phyloP scores from a whole-genome alignment of 164 flowering plant species.

The Malania oleifera region DNA sequence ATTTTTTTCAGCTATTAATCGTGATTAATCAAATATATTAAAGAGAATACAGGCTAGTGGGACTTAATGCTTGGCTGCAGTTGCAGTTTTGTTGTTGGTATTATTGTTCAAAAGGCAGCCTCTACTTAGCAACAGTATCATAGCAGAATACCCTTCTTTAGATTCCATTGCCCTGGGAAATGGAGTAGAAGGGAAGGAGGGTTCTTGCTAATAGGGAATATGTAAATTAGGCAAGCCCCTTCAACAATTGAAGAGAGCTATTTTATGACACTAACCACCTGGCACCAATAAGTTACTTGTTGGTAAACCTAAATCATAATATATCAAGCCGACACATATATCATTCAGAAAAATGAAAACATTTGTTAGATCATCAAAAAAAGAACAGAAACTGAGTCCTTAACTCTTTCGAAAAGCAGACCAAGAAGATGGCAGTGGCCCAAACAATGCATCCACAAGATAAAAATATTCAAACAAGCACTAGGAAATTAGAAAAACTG shows the following conservation, averaged over 20 bases:
- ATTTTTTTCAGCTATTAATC: no score
- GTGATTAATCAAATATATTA: no score
- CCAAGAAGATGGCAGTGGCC: no score
- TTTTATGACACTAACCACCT: background rate
- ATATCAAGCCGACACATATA: background rate
- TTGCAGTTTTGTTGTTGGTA: no score
- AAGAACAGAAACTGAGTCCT: background rate
- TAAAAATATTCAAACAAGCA: background rate
- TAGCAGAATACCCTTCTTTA: background rate
- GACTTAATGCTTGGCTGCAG: no score
- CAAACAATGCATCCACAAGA: background rate
- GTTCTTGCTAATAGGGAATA: background rate
- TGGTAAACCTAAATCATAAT: background rate
- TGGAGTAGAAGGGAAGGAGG: background rate
- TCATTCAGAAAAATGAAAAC: no score
- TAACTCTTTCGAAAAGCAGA: no score
- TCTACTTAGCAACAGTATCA: no score
- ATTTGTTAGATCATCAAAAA: background rate
- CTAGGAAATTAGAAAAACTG: background rate
- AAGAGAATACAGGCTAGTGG: no score
- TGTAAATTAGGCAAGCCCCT: background rate
- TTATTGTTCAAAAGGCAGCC: no score
- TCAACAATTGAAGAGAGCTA: background rate
- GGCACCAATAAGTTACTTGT: background rate
- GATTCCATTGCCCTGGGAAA: background rate